These are phyloP conservation scores for Dioscorea alata DNA, from an alignment of 106 monocot genomes.

Conservation along the genomic window DNA sequence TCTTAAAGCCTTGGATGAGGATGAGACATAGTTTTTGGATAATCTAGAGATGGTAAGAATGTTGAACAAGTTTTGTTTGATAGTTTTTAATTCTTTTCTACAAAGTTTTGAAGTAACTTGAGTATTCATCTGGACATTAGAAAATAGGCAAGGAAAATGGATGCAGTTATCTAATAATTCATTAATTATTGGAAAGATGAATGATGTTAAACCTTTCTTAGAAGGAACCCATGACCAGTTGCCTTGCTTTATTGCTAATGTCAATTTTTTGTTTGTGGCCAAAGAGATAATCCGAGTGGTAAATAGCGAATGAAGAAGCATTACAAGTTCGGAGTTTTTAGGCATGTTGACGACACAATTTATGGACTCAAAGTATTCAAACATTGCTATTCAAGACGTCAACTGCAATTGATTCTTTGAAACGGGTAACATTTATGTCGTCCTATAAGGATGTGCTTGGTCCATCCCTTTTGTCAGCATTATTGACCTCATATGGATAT, in stretches of 20 bases:
- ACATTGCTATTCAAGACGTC: neutral
- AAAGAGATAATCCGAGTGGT: slow-evolving; percentile 59
- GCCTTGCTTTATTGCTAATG: neutral
- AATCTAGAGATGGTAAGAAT: slow-evolving; percentile 76
- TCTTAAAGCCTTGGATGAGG: slow-evolving; percentile 95
- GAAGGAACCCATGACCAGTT: too few species aligned
- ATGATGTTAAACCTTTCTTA: too few species aligned
- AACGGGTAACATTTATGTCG: too few species aligned
- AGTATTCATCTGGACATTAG: neutral
- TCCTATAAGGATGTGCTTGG: too few species aligned
- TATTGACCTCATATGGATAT: too few species aligned
- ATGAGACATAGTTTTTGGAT: slow-evolving; percentile 93
- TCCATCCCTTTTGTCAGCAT: too few species aligned
- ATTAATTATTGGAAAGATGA: too few species aligned
- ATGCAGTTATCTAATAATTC: too few species aligned
- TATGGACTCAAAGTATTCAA: neutral
- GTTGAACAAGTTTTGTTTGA: neutral
- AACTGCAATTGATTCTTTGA: too few species aligned
- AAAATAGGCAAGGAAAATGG: neutral
- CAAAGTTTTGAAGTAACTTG: neutral
- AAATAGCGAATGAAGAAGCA: slow-evolving; percentile 75
- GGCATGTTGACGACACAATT: slow-evolving; percentile 17
- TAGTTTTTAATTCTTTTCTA: slow-evolving; percentile 13
- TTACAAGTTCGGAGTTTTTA: slow-evolving; percentile 73
- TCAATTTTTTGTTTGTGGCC: slow-evolving; percentile 30